Evolutionary conservation across 2,329 filamentous ascomycete species (phyloP).

Genomic region (Zasmidium cellare): DNA sequence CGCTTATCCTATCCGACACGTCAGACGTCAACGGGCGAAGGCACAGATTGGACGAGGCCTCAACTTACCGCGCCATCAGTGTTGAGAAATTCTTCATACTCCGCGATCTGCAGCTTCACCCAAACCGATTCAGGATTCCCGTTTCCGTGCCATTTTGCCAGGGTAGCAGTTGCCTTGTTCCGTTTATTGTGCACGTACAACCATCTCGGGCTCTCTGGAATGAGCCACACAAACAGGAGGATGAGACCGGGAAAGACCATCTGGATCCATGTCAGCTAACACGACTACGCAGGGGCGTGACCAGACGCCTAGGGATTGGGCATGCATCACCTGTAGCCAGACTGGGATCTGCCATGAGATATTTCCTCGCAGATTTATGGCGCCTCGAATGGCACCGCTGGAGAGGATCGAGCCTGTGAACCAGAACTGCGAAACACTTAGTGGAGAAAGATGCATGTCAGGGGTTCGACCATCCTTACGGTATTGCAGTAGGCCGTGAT

Average conservation of each 20-base stretch:
- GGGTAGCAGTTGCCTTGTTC: constrained; percentile 57
- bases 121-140: constrained; percentile 55
- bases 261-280: too few species aligned
- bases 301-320: too few species aligned
- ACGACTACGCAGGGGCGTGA: too few species aligned
- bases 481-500: constrained; percentile 42
- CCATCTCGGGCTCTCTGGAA: constrained; percentile 65
- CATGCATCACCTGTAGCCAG: constrained; percentile 35
- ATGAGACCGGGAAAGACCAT: constrained; percentile 50
- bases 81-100: constrained; percentile 59
- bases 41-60: not conserved
- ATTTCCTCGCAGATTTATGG: constrained; percentile 42
- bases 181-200: constrained; percentile 58
- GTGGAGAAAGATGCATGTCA: constrained; percentile 44
- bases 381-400: constrained; percentile 54
- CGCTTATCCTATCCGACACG: constrained; percentile 55
- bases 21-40: too few species aligned
- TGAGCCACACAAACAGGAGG: constrained; percentile 51
- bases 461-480: not conserved
- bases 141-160: constrained; percentile 60
- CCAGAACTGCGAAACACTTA: constrained; percentile 47
- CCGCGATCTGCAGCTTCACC: constrained; percentile 49
- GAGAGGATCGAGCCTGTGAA: constrained; percentile 56
- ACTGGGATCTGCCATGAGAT: constrained; percentile 61
- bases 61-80: constrained; percentile 41